Evolutionary conservation across 352 stramenopile genomes (phyloP).

Genomic region (Thalassiosira mediterranea): DNA sequence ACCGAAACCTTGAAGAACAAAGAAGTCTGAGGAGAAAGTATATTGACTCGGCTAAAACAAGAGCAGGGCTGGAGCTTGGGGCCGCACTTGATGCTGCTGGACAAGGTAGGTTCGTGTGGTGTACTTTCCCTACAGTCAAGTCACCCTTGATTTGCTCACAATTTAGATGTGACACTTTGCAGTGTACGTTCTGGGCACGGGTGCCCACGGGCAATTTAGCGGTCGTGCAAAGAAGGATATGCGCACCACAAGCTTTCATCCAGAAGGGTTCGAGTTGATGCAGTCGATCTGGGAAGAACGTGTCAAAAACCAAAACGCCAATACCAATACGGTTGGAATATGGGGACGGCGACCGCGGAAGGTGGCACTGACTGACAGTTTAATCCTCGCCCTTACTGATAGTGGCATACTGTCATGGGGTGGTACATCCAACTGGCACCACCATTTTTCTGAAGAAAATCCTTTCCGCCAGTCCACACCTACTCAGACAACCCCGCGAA

Average conservation of each 20-base stretch:
- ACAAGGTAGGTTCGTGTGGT: too few relatives aligned
- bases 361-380: constrained; percentile 86
- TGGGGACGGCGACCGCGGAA: constrained; percentile 89
- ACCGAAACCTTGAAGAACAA: constrained; percentile 23
- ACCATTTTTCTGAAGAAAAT: background rate
- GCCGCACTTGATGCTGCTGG: constrained; percentile 89
- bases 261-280: constrained; percentile 34
- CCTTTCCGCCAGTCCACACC: constrained; percentile 54
- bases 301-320: constrained; percentile 61
- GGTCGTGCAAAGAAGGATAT: constrained; percentile 67
- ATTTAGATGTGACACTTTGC: too few relatives aligned
- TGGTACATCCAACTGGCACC: constrained; percentile 81
- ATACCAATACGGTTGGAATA: constrained; percentile 89
- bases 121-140: too few relatives aligned
- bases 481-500: constrained; percentile 28
- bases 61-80: constrained; percentile 85
- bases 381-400: constrained; percentile 88
- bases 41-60: constrained; percentile 35
- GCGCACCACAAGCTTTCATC: constrained; percentile 37
- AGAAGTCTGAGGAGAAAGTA: constrained; percentile 23
- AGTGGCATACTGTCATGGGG: constrained; percentile 91
- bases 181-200: constrained; percentile 91
- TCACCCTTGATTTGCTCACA: too few relatives aligned
- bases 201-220: constrained; percentile 85
- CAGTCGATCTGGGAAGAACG: constrained; percentile 65